Conservation (phyloP, 164 flowering plant species). For the Akebia trifoliata region DNA sequence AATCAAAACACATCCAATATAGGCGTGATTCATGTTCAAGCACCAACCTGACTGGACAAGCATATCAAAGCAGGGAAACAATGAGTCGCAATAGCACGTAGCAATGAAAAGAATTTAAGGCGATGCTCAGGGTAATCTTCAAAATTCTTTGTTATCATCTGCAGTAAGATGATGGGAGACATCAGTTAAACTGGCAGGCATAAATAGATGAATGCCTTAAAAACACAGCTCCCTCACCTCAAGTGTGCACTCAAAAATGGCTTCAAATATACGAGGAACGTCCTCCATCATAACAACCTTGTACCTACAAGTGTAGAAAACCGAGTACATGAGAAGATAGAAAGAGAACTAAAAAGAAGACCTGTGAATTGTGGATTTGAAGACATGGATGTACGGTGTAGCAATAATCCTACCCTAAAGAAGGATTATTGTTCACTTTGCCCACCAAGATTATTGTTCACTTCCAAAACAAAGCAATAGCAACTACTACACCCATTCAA, state of each 20-base stretch:
- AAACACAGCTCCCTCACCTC: slow-evolving; percentile 53
- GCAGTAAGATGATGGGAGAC: slow-evolving; percentile 14
- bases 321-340: not conserved
- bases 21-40: too few species aligned
- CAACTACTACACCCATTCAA: too few species aligned
- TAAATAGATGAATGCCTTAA: not conserved
- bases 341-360: not conserved
- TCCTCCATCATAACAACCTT: slow-evolving; percentile 88
- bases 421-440: too few species aligned
- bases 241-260: slow-evolving; percentile 89
- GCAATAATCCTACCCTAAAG: too few species aligned
- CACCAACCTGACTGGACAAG: slow-evolving; percentile 78
- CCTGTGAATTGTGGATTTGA: too few species aligned
- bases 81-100: slow-evolving; percentile 93
- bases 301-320: slow-evolving; percentile 40
- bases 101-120: slow-evolving; percentile 87
- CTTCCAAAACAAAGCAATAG: too few species aligned
- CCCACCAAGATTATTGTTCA: too few species aligned
- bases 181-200: slow-evolving; percentile 5
- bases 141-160: slow-evolving; percentile 98
- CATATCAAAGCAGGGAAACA: slow-evolving; percentile 89
- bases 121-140: slow-evolving; percentile 99
- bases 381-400: too few species aligned
- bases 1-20: not conserved
- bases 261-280: slow-evolving; percentile 97